Conservation (phyloP, 306 rosid species). For the Rosa rugosa region DNA sequence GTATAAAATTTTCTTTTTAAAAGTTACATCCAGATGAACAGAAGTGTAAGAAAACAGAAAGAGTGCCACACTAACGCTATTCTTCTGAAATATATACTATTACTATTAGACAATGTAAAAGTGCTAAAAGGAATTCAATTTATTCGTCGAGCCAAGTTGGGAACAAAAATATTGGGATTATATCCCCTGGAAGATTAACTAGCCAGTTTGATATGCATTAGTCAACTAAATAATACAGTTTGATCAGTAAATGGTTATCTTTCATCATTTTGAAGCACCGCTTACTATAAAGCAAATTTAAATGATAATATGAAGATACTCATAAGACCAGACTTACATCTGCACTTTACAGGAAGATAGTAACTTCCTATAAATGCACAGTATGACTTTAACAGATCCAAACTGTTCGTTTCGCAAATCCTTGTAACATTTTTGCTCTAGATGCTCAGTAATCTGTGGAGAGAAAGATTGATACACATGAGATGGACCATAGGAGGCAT, state of each 20-base stretch:
- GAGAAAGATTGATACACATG: constrained; percentile 26
- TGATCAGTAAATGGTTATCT: background rate
- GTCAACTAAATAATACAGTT: background rate
- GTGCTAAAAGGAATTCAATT: background rate
- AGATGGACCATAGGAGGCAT: constrained; percentile 18
- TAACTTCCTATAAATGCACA: constrained; percentile 71
- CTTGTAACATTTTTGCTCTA: constrained; percentile 88
- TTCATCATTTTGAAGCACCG: background rate
- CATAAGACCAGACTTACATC: constrained; percentile 62
- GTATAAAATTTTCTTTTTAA: too few relatives aligned
- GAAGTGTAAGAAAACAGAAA: background rate
- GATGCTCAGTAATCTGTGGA: constrained; percentile 65
- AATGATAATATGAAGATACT: too few relatives aligned
- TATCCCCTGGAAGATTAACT: background rate
- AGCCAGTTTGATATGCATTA: background rate
- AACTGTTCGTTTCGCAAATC: constrained; percentile 77
- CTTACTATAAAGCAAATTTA: too few relatives aligned
- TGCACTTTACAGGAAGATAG: constrained; percentile 76
- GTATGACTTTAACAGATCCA: constrained; percentile 67
- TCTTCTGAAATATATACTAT: background rate
- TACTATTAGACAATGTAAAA: background rate
- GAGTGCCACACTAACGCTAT: background rate
- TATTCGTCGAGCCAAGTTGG: background rate
- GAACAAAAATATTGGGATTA: background rate
- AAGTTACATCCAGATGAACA: background rate